A percentile compares a stretch with the other conserved stretches of the same genome.
Evolutionary conservation across 305 asterid genomes (phyloP).

Genomic region (Withania somnifera): DNA sequence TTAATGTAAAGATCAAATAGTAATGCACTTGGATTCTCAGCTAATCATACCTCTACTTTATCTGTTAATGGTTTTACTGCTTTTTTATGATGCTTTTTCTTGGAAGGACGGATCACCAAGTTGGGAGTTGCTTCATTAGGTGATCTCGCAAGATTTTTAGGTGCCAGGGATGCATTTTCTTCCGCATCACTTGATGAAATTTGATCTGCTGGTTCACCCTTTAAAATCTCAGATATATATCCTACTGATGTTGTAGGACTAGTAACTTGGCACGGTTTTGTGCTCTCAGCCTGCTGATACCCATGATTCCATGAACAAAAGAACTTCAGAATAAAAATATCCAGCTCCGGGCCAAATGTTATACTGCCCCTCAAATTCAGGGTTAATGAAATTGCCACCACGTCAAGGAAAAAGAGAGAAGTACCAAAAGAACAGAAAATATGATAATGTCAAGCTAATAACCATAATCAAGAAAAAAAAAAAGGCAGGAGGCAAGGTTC

Average conservation of each 20-base stretch:
- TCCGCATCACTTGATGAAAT: constrained; percentile 16
- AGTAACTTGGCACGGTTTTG: constrained; percentile 23
- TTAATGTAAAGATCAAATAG: neutral
- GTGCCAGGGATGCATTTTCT: constrained; percentile 11
- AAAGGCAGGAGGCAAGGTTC: neutral
- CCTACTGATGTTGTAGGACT: constrained; percentile 26
- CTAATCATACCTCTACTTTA: constrained; percentile 1
- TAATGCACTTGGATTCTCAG: neutral
- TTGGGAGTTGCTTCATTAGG: constrained; percentile 21
- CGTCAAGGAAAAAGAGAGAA: neutral
- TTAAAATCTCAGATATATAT: constrained; percentile 20
- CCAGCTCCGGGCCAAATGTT: neutral
- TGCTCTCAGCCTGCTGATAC: constrained; percentile 33
- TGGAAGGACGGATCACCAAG: constrained; percentile 22
- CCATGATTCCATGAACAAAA: constrained; percentile 8
- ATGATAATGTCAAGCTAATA: neutral
- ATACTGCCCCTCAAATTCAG: neutral
- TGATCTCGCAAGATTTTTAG: neutral
- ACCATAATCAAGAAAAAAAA: neutral
- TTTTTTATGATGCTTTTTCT: constrained; percentile 33
- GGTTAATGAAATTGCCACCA: neutral
- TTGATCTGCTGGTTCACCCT: constrained; percentile 21
- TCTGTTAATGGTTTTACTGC: constrained; percentile 19
- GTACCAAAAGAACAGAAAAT: neutral
- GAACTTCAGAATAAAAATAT: constrained; percentile 1